Conservation (phyloP, 73 alveolate genomes). For the Paramecium sexaurelia region DNA sequence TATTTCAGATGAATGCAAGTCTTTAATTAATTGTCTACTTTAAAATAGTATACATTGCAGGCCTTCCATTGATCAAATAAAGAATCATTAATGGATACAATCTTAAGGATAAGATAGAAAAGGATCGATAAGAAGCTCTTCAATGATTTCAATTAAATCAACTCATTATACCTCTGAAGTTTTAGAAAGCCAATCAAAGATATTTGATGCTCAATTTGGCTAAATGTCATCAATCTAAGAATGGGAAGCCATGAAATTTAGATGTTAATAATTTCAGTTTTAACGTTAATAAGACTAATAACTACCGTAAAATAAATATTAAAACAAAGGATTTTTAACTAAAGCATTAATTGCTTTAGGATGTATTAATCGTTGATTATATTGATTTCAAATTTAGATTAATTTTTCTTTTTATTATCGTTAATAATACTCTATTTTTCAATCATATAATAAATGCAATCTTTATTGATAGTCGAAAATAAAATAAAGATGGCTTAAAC, state of each 20-base stretch:
- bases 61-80: not conserved
- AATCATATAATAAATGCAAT: too few species aligned
- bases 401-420: not conserved
- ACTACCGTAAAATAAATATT: not conserved
- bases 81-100: not conserved
- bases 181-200: not conserved
- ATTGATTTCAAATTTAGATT: not conserved
- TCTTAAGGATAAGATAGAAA: conserved; percentile 22
- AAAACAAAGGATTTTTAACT: not conserved
- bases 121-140: not conserved
- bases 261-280: not conserved
- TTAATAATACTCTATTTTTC: too few species aligned
- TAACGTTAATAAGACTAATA: not conserved
- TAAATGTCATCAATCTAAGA: not conserved
- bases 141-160: not conserved
- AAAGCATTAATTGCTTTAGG: conserved; percentile 33
- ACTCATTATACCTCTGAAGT: conserved; percentile 5
- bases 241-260: conserved; percentile 36
- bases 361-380: conserved; percentile 30
- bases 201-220: not conserved
- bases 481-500: too few species aligned
- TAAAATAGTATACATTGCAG: not conserved
- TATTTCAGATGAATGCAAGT: conserved; percentile 32
- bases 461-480: too few species aligned
- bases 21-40: not conserved